Base-by-base conservation (phyloP, 2,329 filamentous ascomycete species). In the Pseudodiploospora longispora region DNA sequence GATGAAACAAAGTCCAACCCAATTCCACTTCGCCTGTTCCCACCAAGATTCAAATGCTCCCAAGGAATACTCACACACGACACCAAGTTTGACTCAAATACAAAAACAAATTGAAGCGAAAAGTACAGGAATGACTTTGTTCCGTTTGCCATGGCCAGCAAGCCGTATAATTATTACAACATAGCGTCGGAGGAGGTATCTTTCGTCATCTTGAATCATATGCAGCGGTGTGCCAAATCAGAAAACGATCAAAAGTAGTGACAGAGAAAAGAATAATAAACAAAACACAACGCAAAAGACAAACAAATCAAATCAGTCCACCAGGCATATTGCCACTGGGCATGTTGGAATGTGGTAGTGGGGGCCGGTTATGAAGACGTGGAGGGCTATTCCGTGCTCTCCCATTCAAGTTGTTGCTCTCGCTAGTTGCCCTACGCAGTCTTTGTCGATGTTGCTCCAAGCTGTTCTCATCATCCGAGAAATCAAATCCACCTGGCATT, bases 351-450 rank as follows among this genome's bases (percentile, higher is more conserved):
- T 42, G 50, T 34, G 55, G 59, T 49, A 56, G 39, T 34, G 54
- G 60, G 12, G 54, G 59, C 36, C 51, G 60, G 28, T 42, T 52
- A 31, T 53, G 50, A 28, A 50, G 55, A 7, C 51, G 55, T 41
- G 52, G 50, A 36, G 57, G 59, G 33, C 50, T 58, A 37, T 54
- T 55, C 42, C 60, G 57, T 8, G 55, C 52, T 44, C 59, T 56
- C 8, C 49, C 41, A 36, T 56, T 59, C 49, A 65, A 53, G 38
- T 57, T 58, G 45, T 59, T 61, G 27, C 59, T 62, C 41, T 75
- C 71, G 40, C 65, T 64, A 4, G 60, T 61, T 27, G 65, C 59
- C 53, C 73, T 71, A 43, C 69, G 68, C 31, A 72, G 57, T 30
- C 63, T 59, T 35, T 67, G 66, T 10, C 64, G 64, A 35, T 64